These are phyloP conservation scores for Fraxinus quadrangulata DNA, from an alignment of 257 asterid genomes.

Conservation along the genomic window DNA sequence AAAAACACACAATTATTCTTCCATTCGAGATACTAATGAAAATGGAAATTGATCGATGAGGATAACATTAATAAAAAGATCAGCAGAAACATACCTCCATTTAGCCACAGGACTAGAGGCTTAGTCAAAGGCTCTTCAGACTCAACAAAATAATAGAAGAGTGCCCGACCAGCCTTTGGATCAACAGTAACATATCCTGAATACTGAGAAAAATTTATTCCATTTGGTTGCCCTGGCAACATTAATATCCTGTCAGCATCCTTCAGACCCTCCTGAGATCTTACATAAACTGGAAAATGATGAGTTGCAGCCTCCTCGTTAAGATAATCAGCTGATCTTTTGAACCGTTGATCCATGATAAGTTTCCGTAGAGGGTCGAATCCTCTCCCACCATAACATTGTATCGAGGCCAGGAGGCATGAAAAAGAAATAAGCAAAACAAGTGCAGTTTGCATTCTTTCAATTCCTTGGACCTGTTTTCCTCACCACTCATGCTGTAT, in stretches of 20 bases:
- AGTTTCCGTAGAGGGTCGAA: not conserved
- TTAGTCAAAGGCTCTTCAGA: too few relatives aligned
- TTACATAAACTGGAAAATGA: not conserved
- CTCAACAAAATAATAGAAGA: too few relatives aligned
- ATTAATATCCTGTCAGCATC: not conserved
- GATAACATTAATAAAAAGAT: too few relatives aligned
- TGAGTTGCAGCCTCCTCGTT: not conserved
- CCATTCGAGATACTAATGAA: slow-evolving; percentile 5
- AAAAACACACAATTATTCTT: not conserved
- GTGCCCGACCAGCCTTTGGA: too few relatives aligned
- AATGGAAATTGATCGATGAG: not conserved
- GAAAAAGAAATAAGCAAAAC: not conserved
- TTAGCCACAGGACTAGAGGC: too few relatives aligned
- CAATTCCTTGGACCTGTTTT: too few relatives aligned
- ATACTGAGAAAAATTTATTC: too few relatives aligned
- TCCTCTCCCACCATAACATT: not conserved
- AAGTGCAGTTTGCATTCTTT: not conserved
- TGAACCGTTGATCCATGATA: not conserved
- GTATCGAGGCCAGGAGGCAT: not conserved
- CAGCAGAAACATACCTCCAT: too few relatives aligned
- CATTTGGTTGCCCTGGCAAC: too few relatives aligned
- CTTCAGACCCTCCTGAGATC: not conserved
- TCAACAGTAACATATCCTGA: too few relatives aligned
- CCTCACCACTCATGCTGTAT: too few relatives aligned
- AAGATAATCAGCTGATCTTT: not conserved